Evolutionary conservation across 2,329 filamentous ascomycete species (phyloP), one percentile per base, ranked within the genome.

Genomic region (Clarireedia monteithiana): DNA sequence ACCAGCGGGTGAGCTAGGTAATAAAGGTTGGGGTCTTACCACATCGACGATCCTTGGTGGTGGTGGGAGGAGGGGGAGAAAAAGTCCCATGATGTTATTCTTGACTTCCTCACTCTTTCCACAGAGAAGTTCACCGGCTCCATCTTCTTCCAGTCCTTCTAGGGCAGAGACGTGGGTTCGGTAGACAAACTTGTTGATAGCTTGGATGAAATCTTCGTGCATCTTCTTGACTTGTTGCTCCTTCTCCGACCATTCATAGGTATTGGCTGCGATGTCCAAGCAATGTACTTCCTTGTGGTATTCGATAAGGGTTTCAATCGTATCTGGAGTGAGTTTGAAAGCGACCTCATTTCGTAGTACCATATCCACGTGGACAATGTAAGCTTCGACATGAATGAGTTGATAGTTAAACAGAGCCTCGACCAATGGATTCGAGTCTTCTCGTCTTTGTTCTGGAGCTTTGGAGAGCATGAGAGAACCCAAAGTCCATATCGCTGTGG

Each of bases 361-460:
- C 91, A 97, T 96, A 77, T 99, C 94, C 73, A 99, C 91, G 73
- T 97, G 92, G 59, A 99, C 94, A 66, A 97, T 92, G 72, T 99
- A 99, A 52, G 94, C 94, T 75, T 97, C 91, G 66, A 97, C 77
- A 71, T 96, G 90, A 68, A 96, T 78, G 69, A 96, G 82, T 76
- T 95, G 88, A 74, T 92, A 94, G 80, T 95, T 95, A 81, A 88
- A 90, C 61, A 96, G 76, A 61, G 88, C 89, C 74, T 96, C 91
- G 63, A 92, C 79, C 62, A 95, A 77, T 47, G 88, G 88, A 70
- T 95, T 89, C 51, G 83, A 76, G 69, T 96, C 90, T 72, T 85
- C 85, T 72, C 83, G 84, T 70, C 96, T 80, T 66, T 96, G 89
- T 42, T 96, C 89, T 59, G 92, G 90, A 23, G 86, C 85, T 75